Evolutionary conservation across 345 rosid species (phyloP).

Genomic region (Hibiscus trionum): DNA sequence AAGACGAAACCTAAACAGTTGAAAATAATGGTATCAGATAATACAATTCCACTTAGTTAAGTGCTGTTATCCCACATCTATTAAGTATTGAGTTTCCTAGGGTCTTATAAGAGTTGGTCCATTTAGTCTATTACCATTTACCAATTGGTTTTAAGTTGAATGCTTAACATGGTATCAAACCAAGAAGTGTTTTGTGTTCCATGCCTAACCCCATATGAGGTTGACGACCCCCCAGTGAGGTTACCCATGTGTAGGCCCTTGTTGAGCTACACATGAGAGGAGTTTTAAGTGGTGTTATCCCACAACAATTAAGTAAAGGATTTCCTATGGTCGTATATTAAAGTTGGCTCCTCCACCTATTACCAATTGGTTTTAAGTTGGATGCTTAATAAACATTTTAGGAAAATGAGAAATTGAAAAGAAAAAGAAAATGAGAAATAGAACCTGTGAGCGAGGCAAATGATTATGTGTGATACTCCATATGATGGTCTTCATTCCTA

Average conservation of each 20-base stretch:
- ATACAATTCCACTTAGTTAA: not conserved
- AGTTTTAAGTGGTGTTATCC: not conserved
- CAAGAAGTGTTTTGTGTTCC: not conserved
- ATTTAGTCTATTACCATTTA: not conserved
- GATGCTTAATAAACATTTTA: not conserved
- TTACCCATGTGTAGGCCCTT: not conserved
- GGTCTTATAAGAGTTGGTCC: not conserved
- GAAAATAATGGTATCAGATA: slow-evolving; percentile 10
- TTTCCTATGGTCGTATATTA: not conserved
- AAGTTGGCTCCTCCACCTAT: not conserved
- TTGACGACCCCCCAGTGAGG: not conserved
- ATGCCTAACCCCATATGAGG: not conserved
- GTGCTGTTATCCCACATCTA: not conserved
- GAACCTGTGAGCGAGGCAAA: slow-evolving; percentile 95
- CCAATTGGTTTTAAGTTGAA: not conserved
- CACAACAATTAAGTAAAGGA: not conserved
- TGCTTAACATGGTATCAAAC: not conserved
- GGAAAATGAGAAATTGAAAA: not conserved
- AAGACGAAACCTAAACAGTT: slow-evolving; percentile 42
- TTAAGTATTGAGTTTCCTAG: not conserved
- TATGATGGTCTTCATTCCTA: slow-evolving; percentile 97
- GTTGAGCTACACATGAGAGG: not conserved
- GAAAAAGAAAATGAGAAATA: not conserved
- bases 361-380: not conserved
- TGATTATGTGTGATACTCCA: slow-evolving; percentile 99